A percentile compares a stretch with the other conserved stretches of the same genome.
phyloP scores from a whole-genome alignment of 768 basidiomycete genomes.

The Leccinellum luteum region DNA sequence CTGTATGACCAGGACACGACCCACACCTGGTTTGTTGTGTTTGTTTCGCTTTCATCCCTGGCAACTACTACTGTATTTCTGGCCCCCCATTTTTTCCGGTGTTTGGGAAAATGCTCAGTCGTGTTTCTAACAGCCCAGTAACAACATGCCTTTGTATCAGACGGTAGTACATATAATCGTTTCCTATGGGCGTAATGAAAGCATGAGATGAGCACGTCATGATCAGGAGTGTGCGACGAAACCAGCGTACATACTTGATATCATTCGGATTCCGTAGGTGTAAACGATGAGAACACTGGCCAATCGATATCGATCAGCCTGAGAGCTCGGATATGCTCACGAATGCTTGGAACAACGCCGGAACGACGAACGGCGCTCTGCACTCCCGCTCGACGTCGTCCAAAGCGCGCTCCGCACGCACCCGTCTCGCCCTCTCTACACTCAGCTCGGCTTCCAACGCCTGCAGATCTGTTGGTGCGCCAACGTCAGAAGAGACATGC shows the following conservation, averaged over 20 bases:
- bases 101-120: neutral
- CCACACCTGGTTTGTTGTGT: neutral
- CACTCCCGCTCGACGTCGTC: constrained; percentile 50
- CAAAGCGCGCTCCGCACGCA: constrained; percentile 44
- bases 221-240: too few relatives aligned
- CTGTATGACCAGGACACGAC: neutral
- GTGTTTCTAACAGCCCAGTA: neutral
- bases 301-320: neutral
- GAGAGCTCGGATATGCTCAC: constrained; percentile 44
- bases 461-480: constrained; percentile 10
- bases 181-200: constrained; percentile 11
- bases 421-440: constrained; percentile 35
- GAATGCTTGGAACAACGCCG: constrained; percentile 55
- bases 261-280: too few relatives aligned
- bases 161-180: constrained; percentile 11
- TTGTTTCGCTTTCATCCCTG: too few relatives aligned
- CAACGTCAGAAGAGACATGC: neutral
- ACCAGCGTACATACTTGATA: too few relatives aligned
- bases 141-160: constrained; percentile 13
- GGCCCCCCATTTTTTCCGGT: neutral
- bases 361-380: constrained; percentile 53
- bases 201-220: too few relatives aligned
- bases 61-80: constrained; percentile 1
- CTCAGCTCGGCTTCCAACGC: constrained; percentile 36
- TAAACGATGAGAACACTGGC: too few relatives aligned